Evolutionary conservation across 1,139 yeast genomes (phyloP).

Genomic region (Sugiyamaella neomexicana): DNA sequence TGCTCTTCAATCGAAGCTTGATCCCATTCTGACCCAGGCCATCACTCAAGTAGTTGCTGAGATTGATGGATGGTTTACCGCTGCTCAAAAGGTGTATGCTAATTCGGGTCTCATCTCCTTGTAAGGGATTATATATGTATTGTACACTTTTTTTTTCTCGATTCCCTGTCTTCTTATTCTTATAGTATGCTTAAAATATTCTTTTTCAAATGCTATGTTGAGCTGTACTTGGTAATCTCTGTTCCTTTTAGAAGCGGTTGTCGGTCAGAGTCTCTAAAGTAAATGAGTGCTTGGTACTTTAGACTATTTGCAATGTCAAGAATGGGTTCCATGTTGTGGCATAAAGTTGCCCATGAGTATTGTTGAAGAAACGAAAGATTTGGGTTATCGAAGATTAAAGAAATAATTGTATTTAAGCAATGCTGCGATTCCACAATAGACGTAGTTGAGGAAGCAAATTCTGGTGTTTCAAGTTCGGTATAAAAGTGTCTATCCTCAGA

Average conservation of each 20-base stretch:
- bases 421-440: background rate
- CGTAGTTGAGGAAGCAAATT: background rate
- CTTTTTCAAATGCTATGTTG: background rate
- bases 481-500: background rate
- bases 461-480: background rate
- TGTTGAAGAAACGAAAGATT: background rate
- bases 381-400: constrained; percentile 4
- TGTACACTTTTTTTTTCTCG: background rate
- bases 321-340: background rate
- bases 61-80: constrained; percentile 27
- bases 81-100: constrained; percentile 18
- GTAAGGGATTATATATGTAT: background rate
- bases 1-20: constrained; percentile 21
- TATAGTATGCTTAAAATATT: background rate
- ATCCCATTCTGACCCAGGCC: constrained; percentile 17
- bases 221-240: constrained; percentile 6
- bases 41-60: constrained; percentile 20
- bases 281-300: constrained; percentile 15
- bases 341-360: too few relatives aligned
- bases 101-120: constrained; percentile 8
- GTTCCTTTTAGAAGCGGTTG: constrained; percentile 13
- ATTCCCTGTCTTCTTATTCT: background rate
- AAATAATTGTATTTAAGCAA: constrained; percentile 2
- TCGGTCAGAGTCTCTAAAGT: constrained; percentile 14
- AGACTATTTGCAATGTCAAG: constrained; percentile 12